phyloP scores from a whole-genome alignment of 306 rosid genomes.

The Sechiopsis laciniata region DNA sequence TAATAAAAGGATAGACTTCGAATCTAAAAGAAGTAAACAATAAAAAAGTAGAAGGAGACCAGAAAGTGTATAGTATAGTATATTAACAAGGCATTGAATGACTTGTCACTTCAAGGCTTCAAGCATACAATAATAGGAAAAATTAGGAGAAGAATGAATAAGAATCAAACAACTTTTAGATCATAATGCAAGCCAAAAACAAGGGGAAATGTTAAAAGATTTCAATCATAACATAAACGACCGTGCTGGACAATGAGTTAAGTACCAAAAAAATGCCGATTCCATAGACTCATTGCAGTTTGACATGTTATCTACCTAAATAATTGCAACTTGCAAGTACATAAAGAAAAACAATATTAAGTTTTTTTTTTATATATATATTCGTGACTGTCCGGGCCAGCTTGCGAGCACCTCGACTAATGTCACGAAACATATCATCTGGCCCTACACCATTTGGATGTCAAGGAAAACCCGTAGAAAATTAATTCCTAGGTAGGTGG shows the following conservation, averaged over 20 bases:
- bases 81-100: no score
- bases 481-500: no score
- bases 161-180: constrained; percentile 9
- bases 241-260: not conserved
- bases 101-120: not conserved
- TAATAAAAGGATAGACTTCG: not conserved
- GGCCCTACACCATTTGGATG: no score
- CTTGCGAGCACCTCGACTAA: no score
- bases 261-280: not conserved
- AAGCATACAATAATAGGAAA: not conserved
- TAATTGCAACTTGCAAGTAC: not conserved
- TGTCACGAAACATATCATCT: no score
- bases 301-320: not conserved
- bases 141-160: not conserved
- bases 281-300: not conserved
- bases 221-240: not conserved
- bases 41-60: not conserved
- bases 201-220: not conserved
- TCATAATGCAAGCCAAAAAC: not conserved
- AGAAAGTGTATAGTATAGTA: no score
- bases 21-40: not conserved
- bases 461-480: no score
- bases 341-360: not conserved
- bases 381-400: no score
- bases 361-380: no score